Evolutionary conservation across 2,329 filamentous ascomycete genomes (phyloP), one percentile per base, ranked within the genome.

Genomic region (Acephala macrosclerotiorum): DNA sequence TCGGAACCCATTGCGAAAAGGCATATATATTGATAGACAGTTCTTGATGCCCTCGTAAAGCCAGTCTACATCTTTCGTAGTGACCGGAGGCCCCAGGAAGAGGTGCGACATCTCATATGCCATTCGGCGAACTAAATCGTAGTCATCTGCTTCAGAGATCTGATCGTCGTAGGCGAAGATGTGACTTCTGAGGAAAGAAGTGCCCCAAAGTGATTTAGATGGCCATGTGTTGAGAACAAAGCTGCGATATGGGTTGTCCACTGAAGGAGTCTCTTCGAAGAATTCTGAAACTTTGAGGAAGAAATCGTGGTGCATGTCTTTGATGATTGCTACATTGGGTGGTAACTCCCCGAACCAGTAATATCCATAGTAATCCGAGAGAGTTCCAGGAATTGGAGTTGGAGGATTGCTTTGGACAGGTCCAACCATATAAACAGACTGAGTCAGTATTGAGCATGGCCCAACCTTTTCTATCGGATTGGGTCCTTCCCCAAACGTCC

Each of bases 281-380:
- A 72, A 70, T 14, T 63, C 63, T 1, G 68, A 58, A 29, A 70
- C 65, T 57, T 68, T 70, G 8, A 65, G 42, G 26, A 71, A 68
- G 36, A 74, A 72, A 3, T 66, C 64, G 42, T 66, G 35, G 33
- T 70, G 66, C 16, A 72, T 71, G 16, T 66, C 60, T 36, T 67
- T 70, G 36, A 73, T 70, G 33, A 63, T 59, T 20, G 64, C 63
- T 35, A 75, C 53, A 40, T 72, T 75, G 1, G 63, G 36, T n/a
- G 73, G 73, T 2, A 75, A 53, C 3, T 61, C 42, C 3, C 71
- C 73, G 57, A 72, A 74, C 68, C 71, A 75, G 58, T 74, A 75
- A n/a, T 70, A 73, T 40, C 68, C 68, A 60, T 72, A 73, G 18
- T 61, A 61, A 12, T 64, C 67, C 26, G 45, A 61, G 16, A 51